phyloP scores from a whole-genome alignment of 169 alveolate genomes.

The Cryptosporidium sp. region DNA sequence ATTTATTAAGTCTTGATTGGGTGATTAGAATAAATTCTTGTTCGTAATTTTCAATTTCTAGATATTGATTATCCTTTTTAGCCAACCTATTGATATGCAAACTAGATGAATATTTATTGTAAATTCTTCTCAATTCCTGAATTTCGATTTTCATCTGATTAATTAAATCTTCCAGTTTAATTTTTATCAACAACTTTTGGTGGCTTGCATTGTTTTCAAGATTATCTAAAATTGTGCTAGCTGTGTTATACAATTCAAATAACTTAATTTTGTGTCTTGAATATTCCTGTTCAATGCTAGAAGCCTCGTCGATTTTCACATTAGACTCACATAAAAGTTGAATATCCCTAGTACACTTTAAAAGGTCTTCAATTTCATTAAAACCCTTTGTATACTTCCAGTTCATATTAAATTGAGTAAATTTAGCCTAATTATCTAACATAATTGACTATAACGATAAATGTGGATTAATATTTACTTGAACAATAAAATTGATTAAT shows the following conservation, averaged over 20 bases:
- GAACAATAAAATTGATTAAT: background rate
- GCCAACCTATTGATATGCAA: background rate
- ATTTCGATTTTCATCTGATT: slow-evolving; percentile 22
- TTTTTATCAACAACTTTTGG: slow-evolving; percentile 4
- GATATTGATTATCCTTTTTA: background rate
- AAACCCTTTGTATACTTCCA: slow-evolving; percentile 6
- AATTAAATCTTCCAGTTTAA: slow-evolving; percentile 20
- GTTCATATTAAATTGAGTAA: background rate
- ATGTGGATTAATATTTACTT: no score
- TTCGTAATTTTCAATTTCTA: slow-evolving; percentile 13
- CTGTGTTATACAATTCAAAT: slow-evolving; percentile 27
- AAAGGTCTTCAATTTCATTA: slow-evolving; percentile 28
- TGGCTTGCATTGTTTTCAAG: background rate
- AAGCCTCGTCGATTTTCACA: background rate
- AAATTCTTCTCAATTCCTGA: background rate
- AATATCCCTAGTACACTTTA: slow-evolving; percentile 9
- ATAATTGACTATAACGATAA: background rate
- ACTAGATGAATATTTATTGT: background rate
- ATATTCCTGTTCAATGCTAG: slow-evolving; percentile 8
- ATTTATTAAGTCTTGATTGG: slow-evolving; percentile 13
- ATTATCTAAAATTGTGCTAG: slow-evolving; percentile 8
- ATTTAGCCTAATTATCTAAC: no score
- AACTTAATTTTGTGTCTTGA: slow-evolving; percentile 29
- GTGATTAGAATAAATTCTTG: background rate
- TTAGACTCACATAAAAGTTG: slow-evolving; percentile 8